Conservation (phyloP, 352 stramenopile species). For the Aphanomyces cochlioides region DNA sequence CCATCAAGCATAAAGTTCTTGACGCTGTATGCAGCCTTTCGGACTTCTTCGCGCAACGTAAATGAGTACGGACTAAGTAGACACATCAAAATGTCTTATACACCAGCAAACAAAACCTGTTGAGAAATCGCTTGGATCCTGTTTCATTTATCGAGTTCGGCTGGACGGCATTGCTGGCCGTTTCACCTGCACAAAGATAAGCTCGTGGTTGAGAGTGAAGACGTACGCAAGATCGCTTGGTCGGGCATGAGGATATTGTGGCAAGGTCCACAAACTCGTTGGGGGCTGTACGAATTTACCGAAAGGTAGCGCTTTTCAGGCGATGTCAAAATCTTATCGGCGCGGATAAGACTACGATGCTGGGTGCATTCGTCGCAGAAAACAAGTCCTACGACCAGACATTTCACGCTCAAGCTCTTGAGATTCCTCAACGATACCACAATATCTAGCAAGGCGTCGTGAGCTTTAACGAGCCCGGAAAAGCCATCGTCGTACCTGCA, state of each 20-base stretch:
- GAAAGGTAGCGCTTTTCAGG: conserved; percentile 70
- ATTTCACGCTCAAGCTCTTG: background rate
- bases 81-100: background rate
- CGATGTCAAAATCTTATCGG: conserved; percentile 69
- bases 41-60: conserved; percentile 88
- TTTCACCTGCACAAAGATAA: conserved; percentile 37
- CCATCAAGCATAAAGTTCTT: conserved; percentile 89
- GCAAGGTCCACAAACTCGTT: conserved; percentile 80
- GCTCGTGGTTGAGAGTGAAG: background rate
- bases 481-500: conserved; percentile 52
- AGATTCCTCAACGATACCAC: conserved; percentile 33
- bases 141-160: conserved; percentile 58
- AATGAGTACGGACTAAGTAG: conserved; percentile 64
- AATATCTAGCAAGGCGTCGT: conserved; percentile 41
- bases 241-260: conserved; percentile 52
- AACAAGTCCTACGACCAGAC: conserved; percentile 38
- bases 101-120: conserved; percentile 34
- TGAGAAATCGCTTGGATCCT: conserved; percentile 69
- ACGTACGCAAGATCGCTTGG: conserved; percentile 65
- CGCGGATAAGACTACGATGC: conserved; percentile 63
- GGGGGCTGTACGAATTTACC: conserved; percentile 76
- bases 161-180: conserved; percentile 80
- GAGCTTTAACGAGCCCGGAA: too few relatives aligned
- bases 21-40: conserved; percentile 91
- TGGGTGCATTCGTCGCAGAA: conserved; percentile 75